phyloP scores from a whole-genome alignment of 495 filamentous ascomycete species.

The Trypethelium eluteriae region DNA sequence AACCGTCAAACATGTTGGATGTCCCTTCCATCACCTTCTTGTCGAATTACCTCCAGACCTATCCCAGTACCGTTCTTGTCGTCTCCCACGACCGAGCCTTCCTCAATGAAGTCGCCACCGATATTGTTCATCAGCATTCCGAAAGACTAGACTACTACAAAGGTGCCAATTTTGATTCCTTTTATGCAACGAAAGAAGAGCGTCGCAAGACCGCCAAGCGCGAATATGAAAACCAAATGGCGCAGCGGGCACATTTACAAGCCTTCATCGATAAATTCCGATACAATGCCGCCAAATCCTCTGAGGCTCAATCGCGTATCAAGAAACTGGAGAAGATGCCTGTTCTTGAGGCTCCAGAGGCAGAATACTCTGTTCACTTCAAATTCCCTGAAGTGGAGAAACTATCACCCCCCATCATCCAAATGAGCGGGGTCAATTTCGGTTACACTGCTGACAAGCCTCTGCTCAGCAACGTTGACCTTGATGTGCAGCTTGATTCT shows the following conservation, averaged over 20 bases:
- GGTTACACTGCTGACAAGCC: constrained; percentile 76
- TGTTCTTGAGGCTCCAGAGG: constrained; percentile 79
- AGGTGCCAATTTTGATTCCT: constrained; percentile 93
- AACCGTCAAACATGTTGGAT: constrained; percentile 99
- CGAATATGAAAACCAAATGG: constrained; percentile 99
- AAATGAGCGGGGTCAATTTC: constrained; percentile 90
- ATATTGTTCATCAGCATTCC: constrained; percentile 98
- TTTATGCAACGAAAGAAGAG: constrained; percentile 97
- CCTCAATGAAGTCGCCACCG: constrained; percentile 97
- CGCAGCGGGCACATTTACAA: constrained; percentile 78
- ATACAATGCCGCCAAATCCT: constrained; percentile 98
- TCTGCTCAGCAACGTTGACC: constrained; percentile 76
- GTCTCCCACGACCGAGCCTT: constrained; percentile 99
- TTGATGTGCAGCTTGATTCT: constrained; percentile 96
- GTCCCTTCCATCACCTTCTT: constrained; percentile 99
- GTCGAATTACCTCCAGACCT: constrained; percentile 87
- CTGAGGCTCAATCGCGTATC: constrained; percentile 94
- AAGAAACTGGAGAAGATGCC: constrained; percentile 99
- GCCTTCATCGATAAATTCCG: constrained; percentile 99
- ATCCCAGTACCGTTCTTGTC: constrained; percentile 91
- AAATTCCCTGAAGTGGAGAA: constrained; percentile 98
- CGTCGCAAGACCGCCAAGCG: constrained; percentile 91
- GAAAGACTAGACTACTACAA: constrained; percentile 98
- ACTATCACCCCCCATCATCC: constrained; percentile 91
- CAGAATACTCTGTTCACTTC: constrained; percentile 94